Percentiles rank a stretch among this genome's conserved stretches.
Conservation (phyloP, 2,329 filamentous ascomycete genomes). For the Penicillium nordicum region DNA sequence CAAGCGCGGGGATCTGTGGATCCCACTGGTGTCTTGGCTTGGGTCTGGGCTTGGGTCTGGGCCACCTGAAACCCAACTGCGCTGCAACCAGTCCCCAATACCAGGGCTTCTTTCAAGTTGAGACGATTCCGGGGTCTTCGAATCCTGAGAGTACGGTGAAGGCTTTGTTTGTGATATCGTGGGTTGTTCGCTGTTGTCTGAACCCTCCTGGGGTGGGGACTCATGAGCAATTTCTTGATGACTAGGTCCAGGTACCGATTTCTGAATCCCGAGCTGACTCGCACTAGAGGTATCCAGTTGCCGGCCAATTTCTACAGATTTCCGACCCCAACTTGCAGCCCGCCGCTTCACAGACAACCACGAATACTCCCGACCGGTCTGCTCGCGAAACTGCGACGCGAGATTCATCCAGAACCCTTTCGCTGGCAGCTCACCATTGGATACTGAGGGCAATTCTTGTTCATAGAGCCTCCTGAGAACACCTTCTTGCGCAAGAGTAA, state of each 20-base stretch:
- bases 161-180: not conserved
- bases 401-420: conserved; percentile 3
- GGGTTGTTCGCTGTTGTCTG: not conserved
- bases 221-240: not conserved
- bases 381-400: not conserved
- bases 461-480: not conserved
- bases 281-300: not conserved
- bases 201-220: too few species aligned
- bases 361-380: conserved; percentile 1
- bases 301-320: not conserved
- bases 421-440: not conserved
- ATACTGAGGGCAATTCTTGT: not conserved
- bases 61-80: not conserved
- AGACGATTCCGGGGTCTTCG: not conserved
- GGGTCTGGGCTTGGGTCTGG: not conserved
- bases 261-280: not conserved
- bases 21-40: not conserved
- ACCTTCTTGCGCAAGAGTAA: not conserved
- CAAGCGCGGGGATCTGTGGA: not conserved
- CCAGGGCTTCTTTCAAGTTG: not conserved
- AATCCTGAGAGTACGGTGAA: not conserved
- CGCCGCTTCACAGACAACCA: conserved; percentile 5
- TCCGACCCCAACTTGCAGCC: not conserved
- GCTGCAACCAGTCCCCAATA: not conserved
- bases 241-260: not conserved